phyloP scores from a whole-genome alignment of 2,329 filamentous ascomycete species.

The Aureobasidium sp. region DNA sequence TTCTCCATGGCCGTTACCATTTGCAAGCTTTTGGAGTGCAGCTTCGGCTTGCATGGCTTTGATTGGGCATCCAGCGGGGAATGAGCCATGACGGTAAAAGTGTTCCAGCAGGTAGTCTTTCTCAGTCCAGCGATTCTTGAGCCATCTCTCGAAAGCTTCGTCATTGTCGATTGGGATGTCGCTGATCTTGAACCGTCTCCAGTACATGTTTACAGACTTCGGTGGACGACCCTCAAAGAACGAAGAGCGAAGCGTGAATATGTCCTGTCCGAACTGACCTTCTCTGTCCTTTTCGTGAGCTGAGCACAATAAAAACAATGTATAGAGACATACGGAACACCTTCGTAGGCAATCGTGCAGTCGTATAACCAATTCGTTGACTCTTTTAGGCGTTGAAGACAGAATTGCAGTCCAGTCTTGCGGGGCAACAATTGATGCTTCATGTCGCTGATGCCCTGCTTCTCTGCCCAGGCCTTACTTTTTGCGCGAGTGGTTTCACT shows the following conservation, averaged over 20 bases:
- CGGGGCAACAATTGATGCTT: conserved; percentile 67
- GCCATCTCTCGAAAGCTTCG: conserved; percentile 69
- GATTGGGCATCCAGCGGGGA: conserved; percentile 58
- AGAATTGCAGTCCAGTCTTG: conserved; percentile 71
- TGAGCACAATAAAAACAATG: conserved; percentile 13
- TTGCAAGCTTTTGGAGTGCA: conserved; percentile 29
- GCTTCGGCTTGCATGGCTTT: conserved; percentile 31
- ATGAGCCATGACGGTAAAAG: conserved; percentile 65
- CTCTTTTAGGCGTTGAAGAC: conserved; percentile 63
- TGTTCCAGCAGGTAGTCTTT: conserved; percentile 79
- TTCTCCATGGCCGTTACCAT: conserved; percentile 23
- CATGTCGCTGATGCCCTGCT: conserved; percentile 60
- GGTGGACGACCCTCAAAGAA: conserved; percentile 80
- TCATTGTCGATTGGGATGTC: conserved; percentile 71
- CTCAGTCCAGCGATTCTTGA: conserved; percentile 75
- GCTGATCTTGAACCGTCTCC: conserved; percentile 73
- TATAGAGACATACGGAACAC: conserved; percentile 58
- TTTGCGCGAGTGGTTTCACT: conserved; percentile 61
- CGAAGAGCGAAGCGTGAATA: conserved; percentile 73
- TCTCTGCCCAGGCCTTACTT: conserved; percentile 69
- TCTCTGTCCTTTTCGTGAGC: conserved; percentile 22
- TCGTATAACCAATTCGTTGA: conserved; percentile 77
- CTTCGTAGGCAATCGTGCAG: conserved; percentile 89
- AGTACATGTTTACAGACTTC: conserved; percentile 89
- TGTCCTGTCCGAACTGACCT: conserved; percentile 68